A percentile compares a stretch with the other conserved stretches of the same genome.
Conservation (phyloP, 345 rosid species). For the Eucalyptus cladocalyx region DNA sequence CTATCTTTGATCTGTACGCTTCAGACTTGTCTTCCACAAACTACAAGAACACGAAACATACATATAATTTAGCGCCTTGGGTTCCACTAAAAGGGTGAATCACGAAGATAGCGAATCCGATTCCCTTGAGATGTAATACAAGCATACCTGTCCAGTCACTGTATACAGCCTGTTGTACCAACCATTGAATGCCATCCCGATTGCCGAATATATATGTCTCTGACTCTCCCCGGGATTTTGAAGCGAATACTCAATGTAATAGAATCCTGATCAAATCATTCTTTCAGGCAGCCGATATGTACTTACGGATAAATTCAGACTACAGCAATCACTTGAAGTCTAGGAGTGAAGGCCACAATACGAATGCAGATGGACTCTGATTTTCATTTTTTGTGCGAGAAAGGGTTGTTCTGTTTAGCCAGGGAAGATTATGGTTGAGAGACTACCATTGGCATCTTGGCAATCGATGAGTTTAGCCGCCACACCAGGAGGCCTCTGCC, state of each 20-base stretch:
- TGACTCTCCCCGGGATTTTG: constrained; percentile 81
- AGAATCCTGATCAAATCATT: constrained; percentile 36
- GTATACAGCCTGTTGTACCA: constrained; percentile 93
- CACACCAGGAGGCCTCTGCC: constrained; percentile 83
- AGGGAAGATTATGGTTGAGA: background rate
- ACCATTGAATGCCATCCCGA: constrained; percentile 85
- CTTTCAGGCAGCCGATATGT: background rate
- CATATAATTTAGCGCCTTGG: background rate
- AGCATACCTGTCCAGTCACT: constrained; percentile 75
- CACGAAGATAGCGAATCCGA: background rate
- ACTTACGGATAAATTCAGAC: background rate
- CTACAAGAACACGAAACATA: constrained; percentile 15
- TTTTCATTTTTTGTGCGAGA: background rate
- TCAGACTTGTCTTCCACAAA: constrained; percentile 52
- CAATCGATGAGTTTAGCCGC: constrained; percentile 64
- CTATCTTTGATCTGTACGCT: constrained; percentile 45
- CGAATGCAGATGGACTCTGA: background rate
- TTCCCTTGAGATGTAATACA: background rate
- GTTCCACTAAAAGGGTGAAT: background rate
- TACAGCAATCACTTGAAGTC: background rate
- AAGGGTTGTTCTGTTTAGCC: background rate
- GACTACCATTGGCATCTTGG: constrained; percentile 56
- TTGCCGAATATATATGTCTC: constrained; percentile 59
- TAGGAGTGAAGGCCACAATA: background rate
- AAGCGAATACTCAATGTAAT: constrained; percentile 81